Evolutionary conservation across 2,329 filamentous ascomycete species (phyloP).

Genomic region (Pseudogymnoascus sp.): DNA sequence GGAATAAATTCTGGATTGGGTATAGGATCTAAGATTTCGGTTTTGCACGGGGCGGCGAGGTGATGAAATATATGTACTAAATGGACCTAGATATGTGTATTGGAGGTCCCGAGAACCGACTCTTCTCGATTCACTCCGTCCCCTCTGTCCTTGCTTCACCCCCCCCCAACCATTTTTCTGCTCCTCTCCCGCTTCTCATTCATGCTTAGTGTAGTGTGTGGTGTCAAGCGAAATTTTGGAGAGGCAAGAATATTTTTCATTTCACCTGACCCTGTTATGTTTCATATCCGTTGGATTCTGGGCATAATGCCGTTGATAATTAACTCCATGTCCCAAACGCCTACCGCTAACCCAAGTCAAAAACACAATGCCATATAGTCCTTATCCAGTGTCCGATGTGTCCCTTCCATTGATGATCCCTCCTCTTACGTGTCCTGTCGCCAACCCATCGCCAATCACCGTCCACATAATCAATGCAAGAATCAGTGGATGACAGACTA

Average conservation of each 20-base stretch:
- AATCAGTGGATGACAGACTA: neutral
- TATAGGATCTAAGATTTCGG: neutral
- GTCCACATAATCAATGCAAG: neutral
- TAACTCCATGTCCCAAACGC: neutral
- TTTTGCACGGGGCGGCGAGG: neutral
- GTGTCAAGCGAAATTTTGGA: neutral
- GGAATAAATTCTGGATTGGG: slow-evolving; percentile 9
- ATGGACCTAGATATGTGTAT: neutral
- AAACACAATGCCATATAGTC: neutral
- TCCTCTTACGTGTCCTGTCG: neutral
- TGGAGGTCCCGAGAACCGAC: neutral
- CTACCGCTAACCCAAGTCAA: slow-evolving; percentile 4
- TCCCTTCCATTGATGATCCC: neutral
- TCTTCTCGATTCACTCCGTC: neutral
- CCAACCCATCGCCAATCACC: neutral
- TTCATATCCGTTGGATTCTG: neutral
- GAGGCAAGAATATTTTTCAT: neutral
- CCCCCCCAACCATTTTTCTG: neutral
- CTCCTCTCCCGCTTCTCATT: neutral
- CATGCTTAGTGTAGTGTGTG: neutral
- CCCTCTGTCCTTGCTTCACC: no score
- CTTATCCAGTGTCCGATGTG: neutral
- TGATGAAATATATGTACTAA: neutral
- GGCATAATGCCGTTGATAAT: neutral
- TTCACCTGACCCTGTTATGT: neutral